Conservation (phyloP, 768 basidiomycete genomes). For the Russula virescens region DNA sequence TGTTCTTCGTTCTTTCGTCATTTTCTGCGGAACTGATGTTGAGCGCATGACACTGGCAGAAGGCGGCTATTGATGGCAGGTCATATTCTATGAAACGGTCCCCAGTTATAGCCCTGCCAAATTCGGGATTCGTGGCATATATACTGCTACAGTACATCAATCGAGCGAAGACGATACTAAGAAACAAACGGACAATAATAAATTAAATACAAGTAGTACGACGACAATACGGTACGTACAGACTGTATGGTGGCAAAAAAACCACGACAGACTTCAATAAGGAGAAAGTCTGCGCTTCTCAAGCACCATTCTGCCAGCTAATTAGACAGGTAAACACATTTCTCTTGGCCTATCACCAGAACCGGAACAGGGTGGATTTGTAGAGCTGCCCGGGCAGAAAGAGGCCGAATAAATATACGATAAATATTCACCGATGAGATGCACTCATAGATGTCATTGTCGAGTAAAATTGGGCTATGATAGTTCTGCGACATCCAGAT, state of each 20-base stretch:
- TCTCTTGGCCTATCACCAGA: conserved; percentile 27
- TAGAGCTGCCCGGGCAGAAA: conserved; percentile 27
- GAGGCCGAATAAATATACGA: conserved; percentile 14
- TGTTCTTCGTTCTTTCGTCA: neutral
- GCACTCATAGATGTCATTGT: neutral
- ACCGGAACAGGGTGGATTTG: conserved; percentile 25
- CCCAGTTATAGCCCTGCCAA: neutral
- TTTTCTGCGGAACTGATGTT: neutral
- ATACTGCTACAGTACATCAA: neutral
- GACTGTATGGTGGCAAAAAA: conserved; percentile 21
- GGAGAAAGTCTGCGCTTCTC: conserved; percentile 22
- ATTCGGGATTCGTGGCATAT: neutral
- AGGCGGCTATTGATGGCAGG: neutral
- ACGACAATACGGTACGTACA: neutral
- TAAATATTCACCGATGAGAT: neutral
- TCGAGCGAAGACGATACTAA: neutral
- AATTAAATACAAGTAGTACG: neutral
- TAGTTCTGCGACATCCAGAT: neutral
- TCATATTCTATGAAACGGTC: neutral
- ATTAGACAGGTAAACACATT: conserved; percentile 18
- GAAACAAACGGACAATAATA: neutral
- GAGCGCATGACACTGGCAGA: neutral
- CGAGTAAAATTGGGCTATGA: neutral
- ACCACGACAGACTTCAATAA: conserved; percentile 18
- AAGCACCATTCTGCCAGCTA: conserved; percentile 21